phyloP scores from a whole-genome alignment of 2,329 filamentous ascomycete genomes.

The Penicillium hesseltinei region DNA sequence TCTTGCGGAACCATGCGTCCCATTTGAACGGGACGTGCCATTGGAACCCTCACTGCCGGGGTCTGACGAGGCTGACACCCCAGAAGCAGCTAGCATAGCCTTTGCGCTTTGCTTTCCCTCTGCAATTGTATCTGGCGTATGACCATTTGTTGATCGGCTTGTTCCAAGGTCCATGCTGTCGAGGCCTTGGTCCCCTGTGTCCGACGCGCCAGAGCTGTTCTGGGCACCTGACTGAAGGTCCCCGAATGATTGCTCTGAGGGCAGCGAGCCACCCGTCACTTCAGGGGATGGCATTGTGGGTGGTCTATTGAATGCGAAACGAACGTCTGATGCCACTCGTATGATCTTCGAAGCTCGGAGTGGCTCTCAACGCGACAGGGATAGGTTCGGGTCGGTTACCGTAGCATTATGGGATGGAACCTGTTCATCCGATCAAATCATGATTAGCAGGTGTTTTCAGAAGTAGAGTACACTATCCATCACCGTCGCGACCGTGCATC shows the following conservation, averaged over 20 bases:
- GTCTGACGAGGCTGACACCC: slow-evolving; percentile 28
- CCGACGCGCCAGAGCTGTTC: slow-evolving; percentile 27
- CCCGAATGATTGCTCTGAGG: slow-evolving; percentile 23
- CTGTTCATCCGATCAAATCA: slow-evolving; percentile 3
- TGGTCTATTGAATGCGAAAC: slow-evolving; percentile 8
- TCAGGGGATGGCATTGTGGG: slow-evolving; percentile 39
- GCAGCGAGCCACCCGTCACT: slow-evolving; percentile 23
- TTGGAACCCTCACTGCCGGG: slow-evolving; percentile 31
- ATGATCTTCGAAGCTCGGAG: slow-evolving; percentile 19
- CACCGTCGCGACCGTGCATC: slow-evolving; percentile 15
- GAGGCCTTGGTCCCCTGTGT: slow-evolving; percentile 21
- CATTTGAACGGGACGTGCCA: slow-evolving; percentile 32
- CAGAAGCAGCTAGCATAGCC: slow-evolving; percentile 57
- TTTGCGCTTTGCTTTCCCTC: slow-evolving; percentile 62
- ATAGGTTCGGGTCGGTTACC: slow-evolving; percentile 24
- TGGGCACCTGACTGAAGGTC: slow-evolving; percentile 26
- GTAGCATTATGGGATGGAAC: slow-evolving; percentile 32
- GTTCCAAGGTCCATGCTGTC: slow-evolving; percentile 24
- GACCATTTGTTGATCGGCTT: slow-evolving; percentile 29
- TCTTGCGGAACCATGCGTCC: slow-evolving; percentile 51
- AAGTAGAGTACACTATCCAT: not conserved
- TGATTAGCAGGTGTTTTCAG: slow-evolving; percentile 10
- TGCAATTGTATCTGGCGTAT: slow-evolving; percentile 47
- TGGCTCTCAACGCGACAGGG: slow-evolving; percentile 27
- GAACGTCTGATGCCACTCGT: slow-evolving; percentile 21